A percentile compares a stretch with the other conserved stretches of the same genome.
Evolutionary conservation across 2,329 filamentous ascomycete species (phyloP).

Genomic region (Diaporthe caulivora): DNA sequence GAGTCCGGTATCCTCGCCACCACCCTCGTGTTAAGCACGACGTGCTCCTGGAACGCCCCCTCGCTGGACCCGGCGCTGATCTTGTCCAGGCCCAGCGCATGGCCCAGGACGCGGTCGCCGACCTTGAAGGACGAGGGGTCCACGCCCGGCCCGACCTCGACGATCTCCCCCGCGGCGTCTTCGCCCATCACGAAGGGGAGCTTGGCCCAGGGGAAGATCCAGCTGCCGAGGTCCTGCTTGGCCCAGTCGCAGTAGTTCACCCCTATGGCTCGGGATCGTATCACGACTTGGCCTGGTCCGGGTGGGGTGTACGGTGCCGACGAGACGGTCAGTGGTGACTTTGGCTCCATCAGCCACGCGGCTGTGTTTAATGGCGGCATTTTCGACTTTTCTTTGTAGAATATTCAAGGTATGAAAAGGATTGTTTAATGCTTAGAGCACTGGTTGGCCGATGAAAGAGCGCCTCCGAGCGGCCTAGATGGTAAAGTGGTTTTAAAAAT

Average conservation of each 20-base stretch:
- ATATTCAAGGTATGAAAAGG: neutral
- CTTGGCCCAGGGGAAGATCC: slow-evolving; percentile 45
- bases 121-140: slow-evolving; percentile 45
- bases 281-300: slow-evolving; percentile 43
- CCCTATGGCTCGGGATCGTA: slow-evolving; percentile 47
- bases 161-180: slow-evolving; percentile 51
- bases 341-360: slow-evolving; percentile 20
- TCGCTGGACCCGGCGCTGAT: slow-evolving; percentile 41
- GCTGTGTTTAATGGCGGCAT: slow-evolving; percentile 30
- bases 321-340: neutral
- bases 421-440: rapidly evolving
- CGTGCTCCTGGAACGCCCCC: slow-evolving; percentile 47
- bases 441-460: rapidly evolving
- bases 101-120: slow-evolving; percentile 51
- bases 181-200: slow-evolving; percentile 51
- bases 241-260: slow-evolving; percentile 47
- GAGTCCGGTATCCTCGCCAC: slow-evolving; percentile 43
- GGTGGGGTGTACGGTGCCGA: slow-evolving; percentile 16
- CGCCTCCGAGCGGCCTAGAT: rapidly evolving
- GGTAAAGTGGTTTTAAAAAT: no score
- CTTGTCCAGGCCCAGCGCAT: slow-evolving; percentile 43
- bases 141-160: slow-evolving; percentile 46
- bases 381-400: rapidly evolving
- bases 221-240: slow-evolving; percentile 46
- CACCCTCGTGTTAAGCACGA: slow-evolving; percentile 30